phyloP scores from a whole-genome alignment of 306 rosid genomes.

The Psophocarpus tetragonolobus region DNA sequence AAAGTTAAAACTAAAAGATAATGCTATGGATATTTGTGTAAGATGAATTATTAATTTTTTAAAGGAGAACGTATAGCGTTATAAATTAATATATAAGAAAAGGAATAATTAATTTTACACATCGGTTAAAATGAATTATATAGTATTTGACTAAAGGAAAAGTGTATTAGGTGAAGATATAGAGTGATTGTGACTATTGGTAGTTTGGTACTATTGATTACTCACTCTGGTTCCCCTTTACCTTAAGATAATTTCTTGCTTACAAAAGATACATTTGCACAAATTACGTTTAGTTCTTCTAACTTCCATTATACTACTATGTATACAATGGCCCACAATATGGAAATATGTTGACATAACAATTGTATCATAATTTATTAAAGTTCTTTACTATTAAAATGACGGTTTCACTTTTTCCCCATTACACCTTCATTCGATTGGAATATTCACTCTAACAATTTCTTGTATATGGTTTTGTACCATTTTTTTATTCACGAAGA shows the following conservation, averaged over 20 bases:
- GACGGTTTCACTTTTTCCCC: background rate
- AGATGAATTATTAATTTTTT: slow-evolving; percentile 4
- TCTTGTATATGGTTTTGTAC: background rate
- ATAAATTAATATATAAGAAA: too few species aligned
- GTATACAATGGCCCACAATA: background rate
- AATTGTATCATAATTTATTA: background rate
- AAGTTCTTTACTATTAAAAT: background rate
- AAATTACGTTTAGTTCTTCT: background rate
- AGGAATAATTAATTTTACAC: background rate
- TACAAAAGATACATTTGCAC: background rate
- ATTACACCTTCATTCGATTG: background rate
- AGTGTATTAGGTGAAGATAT: slow-evolving; percentile 37
- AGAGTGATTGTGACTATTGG: slow-evolving; percentile 22
- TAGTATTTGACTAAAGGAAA: slow-evolving; percentile 20
- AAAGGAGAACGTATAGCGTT: too few species aligned
- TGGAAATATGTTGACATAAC: background rate
- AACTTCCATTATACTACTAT: background rate
- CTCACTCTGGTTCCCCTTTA: background rate
- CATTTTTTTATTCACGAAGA: background rate
- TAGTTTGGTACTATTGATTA: background rate
- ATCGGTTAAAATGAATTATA: slow-evolving; percentile 4
- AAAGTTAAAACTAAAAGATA: background rate
- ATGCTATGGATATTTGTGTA: background rate
- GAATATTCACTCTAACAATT: background rate
- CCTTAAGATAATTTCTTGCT: background rate